These are phyloP conservation scores for Tolypocladium capitatum DNA, from an alignment of 2,329 filamentous ascomycete species.

Conservation along the genomic window DNA sequence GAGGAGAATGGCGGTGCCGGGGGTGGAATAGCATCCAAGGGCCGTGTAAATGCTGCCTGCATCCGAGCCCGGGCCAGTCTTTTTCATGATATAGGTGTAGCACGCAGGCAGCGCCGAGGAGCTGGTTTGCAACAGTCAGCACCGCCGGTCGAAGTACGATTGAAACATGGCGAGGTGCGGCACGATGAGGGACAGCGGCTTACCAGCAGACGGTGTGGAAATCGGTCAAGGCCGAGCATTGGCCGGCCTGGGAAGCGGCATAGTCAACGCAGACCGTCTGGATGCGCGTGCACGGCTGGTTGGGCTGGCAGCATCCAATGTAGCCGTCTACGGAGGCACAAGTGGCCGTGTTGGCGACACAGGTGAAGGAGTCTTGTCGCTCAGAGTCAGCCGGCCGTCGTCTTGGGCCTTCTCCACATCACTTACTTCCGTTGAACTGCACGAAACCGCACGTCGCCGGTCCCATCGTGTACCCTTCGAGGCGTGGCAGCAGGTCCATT, in stretches of 20 bases:
- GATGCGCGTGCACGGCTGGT: constrained; percentile 14
- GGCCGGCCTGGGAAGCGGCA: constrained; percentile 8
- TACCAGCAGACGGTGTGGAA: constrained; percentile 24
- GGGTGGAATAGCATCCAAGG: constrained; percentile 13
- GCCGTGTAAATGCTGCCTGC: constrained; percentile 10
- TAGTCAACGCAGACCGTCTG: constrained; percentile 21
- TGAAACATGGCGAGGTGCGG: background rate
- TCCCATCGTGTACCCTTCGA: constrained; percentile 14
- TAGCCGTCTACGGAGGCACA: constrained; percentile 13
- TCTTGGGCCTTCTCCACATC: too few relatives aligned
- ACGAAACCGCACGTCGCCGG: constrained; percentile 19
- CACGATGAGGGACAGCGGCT: background rate
- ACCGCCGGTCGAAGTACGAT: too few relatives aligned
- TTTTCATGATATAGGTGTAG: constrained; percentile 16
- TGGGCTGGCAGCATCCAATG: constrained; percentile 19
- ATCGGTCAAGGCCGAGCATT: constrained; percentile 14
- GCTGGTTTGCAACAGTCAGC: background rate
- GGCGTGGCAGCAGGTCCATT: constrained; percentile 14
- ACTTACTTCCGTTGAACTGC: constrained; percentile 15
- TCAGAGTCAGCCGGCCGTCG: background rate
- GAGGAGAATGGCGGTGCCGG: constrained; percentile 14
- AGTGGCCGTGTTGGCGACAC: constrained; percentile 12
- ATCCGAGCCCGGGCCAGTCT: constrained; percentile 5
- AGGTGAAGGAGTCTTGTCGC: constrained; percentile 15
- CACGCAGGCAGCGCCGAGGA: constrained; percentile 8